phyloP scores from a whole-genome alignment of 257 asterid species.

The Cynanchum wilfordii region DNA sequence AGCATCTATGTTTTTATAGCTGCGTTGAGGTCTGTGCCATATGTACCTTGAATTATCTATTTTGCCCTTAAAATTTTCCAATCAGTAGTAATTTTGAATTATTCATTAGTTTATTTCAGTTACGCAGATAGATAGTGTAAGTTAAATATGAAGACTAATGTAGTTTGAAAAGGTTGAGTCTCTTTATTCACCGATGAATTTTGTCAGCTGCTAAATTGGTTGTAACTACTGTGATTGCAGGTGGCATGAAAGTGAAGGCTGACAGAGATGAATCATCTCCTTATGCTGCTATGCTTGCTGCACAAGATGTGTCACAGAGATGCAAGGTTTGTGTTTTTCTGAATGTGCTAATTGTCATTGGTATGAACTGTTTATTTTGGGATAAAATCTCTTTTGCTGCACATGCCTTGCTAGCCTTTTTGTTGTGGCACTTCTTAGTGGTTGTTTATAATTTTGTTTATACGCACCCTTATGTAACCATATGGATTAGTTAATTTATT shows the following conservation, averaged over 20 bases:
- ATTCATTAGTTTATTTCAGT: no score
- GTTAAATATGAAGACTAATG: not conserved
- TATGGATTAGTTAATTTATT: not conserved
- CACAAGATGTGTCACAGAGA: constrained; percentile 78
- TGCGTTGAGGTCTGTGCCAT: not conserved
- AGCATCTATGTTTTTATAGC: no score
- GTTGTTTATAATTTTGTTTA: not conserved
- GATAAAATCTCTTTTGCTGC: not conserved
- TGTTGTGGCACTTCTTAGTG: not conserved
- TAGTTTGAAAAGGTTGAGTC: not conserved
- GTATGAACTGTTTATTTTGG: not conserved
- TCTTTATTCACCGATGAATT: not conserved
- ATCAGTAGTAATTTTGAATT: no score
- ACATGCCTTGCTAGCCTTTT: not conserved
- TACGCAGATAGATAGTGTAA: no score
- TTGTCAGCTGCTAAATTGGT: not conserved
- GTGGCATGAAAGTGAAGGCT: constrained; percentile 95
- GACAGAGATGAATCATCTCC: constrained; percentile 97
- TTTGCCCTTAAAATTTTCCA: not conserved
- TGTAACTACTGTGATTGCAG: constrained; percentile 21
- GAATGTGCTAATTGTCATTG: not conserved
- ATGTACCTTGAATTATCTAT: not conserved
- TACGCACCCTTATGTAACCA: no score
- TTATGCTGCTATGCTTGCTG: constrained; percentile 97
- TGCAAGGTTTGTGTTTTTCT: constrained; percentile 57